Conservation (phyloP, 768 basidiomycete genomes). For the Kwoniella botswanensis region DNA sequence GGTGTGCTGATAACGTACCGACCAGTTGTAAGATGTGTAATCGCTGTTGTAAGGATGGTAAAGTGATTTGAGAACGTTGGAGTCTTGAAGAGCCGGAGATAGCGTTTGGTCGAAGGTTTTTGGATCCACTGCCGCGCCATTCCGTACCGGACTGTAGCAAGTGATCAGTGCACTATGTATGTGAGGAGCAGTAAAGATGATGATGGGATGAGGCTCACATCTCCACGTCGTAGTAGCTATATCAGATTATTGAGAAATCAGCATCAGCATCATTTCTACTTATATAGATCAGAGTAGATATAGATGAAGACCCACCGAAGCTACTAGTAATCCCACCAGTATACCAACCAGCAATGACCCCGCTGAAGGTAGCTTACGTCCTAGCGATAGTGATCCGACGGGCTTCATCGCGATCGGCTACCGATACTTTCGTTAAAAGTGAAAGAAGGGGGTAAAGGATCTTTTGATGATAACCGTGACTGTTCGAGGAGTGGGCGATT, state of each 20-base stretch:
- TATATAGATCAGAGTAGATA: background rate
- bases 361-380: constrained; percentile 51
- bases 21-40: constrained; percentile 83
- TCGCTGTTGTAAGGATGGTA: constrained; percentile 84
- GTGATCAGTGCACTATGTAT: background rate
- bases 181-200: too few species aligned
- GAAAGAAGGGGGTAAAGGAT: background rate
- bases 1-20: constrained; percentile 83
- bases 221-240: constrained; percentile 47
- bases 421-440: background rate
- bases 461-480: background rate
- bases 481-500: background rate
- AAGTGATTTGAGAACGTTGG: constrained; percentile 52
- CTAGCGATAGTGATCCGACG: constrained; percentile 32
- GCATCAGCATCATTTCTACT: background rate
- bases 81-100: constrained; percentile 44
- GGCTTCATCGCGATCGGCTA: constrained; percentile 24
- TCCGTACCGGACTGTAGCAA: constrained; percentile 29
- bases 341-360: constrained; percentile 53
- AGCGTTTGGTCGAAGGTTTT: constrained; percentile 42
- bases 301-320: constrained; percentile 29
- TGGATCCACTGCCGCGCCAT: constrained; percentile 45
- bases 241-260: background rate
- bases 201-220: constrained; percentile 30
- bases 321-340: constrained; percentile 52